Base-by-base conservation (phyloP, 2,329 filamentous ascomycete genomes). In the Sarocladiaceae sp. region DNA sequence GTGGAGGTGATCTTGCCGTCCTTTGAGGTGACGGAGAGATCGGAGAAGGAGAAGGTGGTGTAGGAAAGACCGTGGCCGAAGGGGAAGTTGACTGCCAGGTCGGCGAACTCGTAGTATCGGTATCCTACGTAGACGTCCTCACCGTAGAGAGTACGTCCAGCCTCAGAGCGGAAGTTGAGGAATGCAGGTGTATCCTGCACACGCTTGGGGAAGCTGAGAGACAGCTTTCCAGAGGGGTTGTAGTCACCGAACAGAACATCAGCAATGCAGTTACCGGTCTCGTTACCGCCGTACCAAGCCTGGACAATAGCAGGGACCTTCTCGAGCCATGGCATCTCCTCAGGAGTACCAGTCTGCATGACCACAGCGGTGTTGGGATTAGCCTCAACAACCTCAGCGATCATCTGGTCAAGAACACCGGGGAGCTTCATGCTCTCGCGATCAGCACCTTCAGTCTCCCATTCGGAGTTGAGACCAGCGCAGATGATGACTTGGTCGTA, bases 211-310 rank as follows among this genome's bases (percentile, higher is more conserved):
- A 92, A 92, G 2, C 78, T 86, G 20, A 91, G 73, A 0, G 87
- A 86, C 1, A 92, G 75, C 65, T 91, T 91, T 13, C 83, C 88
- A 40, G 82, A 85, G 0, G 89, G 89, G 62, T 88, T 91, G 44
- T 81, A 78, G 55, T 85, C 79, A 46, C 88, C 89, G 57, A 89
- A 88, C 17, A 93, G 73, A 1, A 93, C 77, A 58, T 93, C 88
- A 0, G 87, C 88, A 55, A 95, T 86, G 11, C 84, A 85, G 62
- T 92, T 90, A 5, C 89, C 90, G 4, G 86, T 87, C 71, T 94
- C 89, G 61, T 94, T 90, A n/a, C 90, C 89, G 55, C 88, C 87
- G 61, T 91, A 94, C 88, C 88, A 94, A 7, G 88, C 88, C 61
- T 93, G 87, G 1, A 91, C 63, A 2, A 92, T 71, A 2, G 83